Percentiles rank a stretch among this genome's conserved stretches.
phyloP scores from a whole-genome alignment of 805 yeast species.

The Metschnikowia arizonensis region DNA sequence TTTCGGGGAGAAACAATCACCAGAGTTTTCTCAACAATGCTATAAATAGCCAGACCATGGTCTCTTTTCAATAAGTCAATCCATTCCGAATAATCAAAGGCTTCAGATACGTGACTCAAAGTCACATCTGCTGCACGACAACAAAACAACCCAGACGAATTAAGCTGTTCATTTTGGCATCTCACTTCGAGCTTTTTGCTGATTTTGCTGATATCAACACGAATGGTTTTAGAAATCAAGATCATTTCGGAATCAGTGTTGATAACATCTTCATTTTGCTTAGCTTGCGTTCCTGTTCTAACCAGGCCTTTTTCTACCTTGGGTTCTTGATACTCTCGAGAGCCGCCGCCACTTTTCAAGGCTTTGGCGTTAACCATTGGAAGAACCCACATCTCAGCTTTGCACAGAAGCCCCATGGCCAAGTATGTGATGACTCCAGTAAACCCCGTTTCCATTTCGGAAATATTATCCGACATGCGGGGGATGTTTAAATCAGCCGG shows the following conservation, averaged over 20 bases:
- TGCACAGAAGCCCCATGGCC: constrained; percentile 4
- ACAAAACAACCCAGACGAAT: constrained; percentile 39
- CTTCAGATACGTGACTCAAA: constrained; percentile 31
- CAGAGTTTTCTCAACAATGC: constrained; percentile 14
- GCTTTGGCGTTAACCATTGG: neutral
- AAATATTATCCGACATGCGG: neutral
- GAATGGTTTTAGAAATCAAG: constrained; percentile 48
- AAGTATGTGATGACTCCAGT: neutral
- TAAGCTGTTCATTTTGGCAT: constrained; percentile 31
- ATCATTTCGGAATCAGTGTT: constrained; percentile 47
- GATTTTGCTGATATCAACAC: constrained; percentile 42
- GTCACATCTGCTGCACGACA: constrained; percentile 39
- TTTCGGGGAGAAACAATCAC: constrained; percentile 16
- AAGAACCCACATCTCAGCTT: constrained; percentile 1
- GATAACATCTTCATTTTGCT: too few relatives aligned
- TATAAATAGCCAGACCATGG: constrained; percentile 8
- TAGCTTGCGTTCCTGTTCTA: too few relatives aligned
- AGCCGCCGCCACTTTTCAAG: too few relatives aligned
- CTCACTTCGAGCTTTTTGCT: constrained; percentile 43
- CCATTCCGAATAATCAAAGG: constrained; percentile 39
- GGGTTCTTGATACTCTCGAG: too few relatives aligned
- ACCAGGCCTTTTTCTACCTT: neutral
- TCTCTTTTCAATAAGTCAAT: constrained; percentile 17
- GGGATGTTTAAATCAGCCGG: neutral
- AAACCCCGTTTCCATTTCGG: neutral